Percentiles rank a stretch among this genome's conserved stretches.
These are phyloP conservation scores for Tolypocladium sp. DNA, from an alignment of 2,329 filamentous ascomycete species.

Conservation along the genomic window DNA sequence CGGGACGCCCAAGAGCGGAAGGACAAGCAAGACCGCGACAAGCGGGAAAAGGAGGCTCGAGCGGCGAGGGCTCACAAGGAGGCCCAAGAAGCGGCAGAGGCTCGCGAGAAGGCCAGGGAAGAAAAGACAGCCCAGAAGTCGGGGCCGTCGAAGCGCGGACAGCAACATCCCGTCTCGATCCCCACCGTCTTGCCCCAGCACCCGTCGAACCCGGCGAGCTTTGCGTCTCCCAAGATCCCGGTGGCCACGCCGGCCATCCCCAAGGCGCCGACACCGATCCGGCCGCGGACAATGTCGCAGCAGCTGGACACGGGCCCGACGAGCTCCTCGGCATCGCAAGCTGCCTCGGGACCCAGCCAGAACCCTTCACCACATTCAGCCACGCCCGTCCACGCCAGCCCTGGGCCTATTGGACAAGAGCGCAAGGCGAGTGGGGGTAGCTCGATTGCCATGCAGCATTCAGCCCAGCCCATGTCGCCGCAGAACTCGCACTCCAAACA, in stretches of 20 bases:
- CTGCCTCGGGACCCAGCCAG: conserved; percentile 44
- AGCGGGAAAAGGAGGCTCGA: conserved; percentile 49
- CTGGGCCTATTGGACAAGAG: conserved; percentile 51
- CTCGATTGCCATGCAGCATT: conserved; percentile 16
- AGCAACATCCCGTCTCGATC: conserved; percentile 31
- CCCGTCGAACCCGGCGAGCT: conserved; percentile 43
- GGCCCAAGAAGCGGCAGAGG: conserved; percentile 36
- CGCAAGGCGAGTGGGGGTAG: conserved; percentile 51
- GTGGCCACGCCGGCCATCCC: conserved; percentile 73
- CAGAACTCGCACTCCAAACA: conserved; percentile 27
- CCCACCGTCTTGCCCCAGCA: conserved; percentile 49
- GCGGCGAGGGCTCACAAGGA: conserved; percentile 53
- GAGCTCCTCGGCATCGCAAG: conserved; percentile 61
- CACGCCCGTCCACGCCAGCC: conserved; percentile 57
- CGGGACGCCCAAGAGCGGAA: conserved; percentile 58
- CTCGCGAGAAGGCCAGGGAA: conserved; percentile 60
- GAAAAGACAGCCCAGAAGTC: conserved; percentile 31
- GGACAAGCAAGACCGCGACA: conserved; percentile 53
- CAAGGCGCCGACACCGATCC: conserved; percentile 73
- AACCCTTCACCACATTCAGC: conserved; percentile 50
- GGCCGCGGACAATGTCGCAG: conserved; percentile 68
- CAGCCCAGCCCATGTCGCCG: conserved; percentile 46
- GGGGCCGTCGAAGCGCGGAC: conserved; percentile 16
- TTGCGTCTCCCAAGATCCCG: conserved; percentile 71
- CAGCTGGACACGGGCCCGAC: conserved; percentile 66